These are phyloP conservation scores for Naematelia aurantialba DNA, from an alignment of 768 basidiomycete genomes.

Conservation along the genomic window DNA sequence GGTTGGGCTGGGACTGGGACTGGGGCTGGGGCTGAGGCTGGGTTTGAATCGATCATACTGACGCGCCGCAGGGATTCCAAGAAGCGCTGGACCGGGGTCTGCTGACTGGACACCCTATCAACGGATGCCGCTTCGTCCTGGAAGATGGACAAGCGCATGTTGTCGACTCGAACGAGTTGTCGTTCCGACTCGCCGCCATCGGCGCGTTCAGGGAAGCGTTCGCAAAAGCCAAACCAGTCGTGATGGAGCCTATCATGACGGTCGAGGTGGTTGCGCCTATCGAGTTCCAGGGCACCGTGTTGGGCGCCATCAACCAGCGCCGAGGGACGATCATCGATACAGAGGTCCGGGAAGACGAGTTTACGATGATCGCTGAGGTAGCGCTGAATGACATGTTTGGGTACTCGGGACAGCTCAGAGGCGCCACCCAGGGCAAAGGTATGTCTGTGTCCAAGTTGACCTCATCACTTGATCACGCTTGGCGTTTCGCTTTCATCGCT, in stretches of 20 bases:
- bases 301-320: conserved; percentile 86
- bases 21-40: too few species aligned
- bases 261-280: conserved; percentile 93
- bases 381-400: conserved; percentile 98
- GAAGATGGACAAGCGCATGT: conserved; percentile 89
- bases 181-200: conserved; percentile 84
- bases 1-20: too few species aligned
- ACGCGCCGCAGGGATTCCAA: conserved; percentile 96
- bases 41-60: too few species aligned
- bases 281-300: conserved; percentile 91
- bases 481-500: too few species aligned
- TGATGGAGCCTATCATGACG: conserved; percentile 97
- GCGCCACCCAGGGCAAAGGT: conserved; percentile 94
- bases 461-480: conserved; percentile 4
- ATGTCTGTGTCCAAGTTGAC: conserved; percentile 63
- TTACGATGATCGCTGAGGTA: conserved; percentile 84
- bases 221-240: conserved; percentile 67
- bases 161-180: conserved; percentile 94
- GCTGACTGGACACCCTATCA: conserved; percentile 80
- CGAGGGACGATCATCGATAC: conserved; percentile 92
- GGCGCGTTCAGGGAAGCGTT: conserved; percentile 91
- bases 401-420: conserved; percentile 87
- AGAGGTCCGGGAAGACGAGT: conserved; percentile 95
- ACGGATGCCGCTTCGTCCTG: conserved; percentile 78
- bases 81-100: conserved; percentile 90